Base-by-base conservation (phyloP, 2,329 filamentous ascomycete species). In the Polytolypa hystricis region DNA sequence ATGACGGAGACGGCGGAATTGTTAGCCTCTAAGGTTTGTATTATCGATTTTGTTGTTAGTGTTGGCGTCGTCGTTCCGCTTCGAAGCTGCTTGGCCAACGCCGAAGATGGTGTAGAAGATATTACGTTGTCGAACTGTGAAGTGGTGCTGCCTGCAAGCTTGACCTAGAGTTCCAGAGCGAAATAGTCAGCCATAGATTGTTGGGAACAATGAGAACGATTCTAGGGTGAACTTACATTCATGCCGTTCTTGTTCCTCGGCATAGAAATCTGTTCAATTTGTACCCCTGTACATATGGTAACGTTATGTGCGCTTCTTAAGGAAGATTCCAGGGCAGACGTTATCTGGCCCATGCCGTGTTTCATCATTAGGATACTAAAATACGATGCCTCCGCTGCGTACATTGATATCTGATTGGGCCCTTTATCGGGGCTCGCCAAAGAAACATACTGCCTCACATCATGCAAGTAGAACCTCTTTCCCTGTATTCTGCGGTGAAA, bases 1-100 rank as follows among this genome's bases (percentile, higher is more conserved):
- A 87, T 87, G 47, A 95, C 86, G 20, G 79, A 87, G 19, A 89
- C 81, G 23, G 79, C 74, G 36, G 74, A 70, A 11, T 74, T 72
- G 29, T 70, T 54, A 16, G 47, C 23, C 30, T 49, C 28, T 33
- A 37, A 33, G 53, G n/a, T n/a, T n/a, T n/a, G n/a, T n/a, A n/a
- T n/a, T n/a, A n/a, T n/a, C n/a, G n/a, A n/a, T n/a, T n/a, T n/a
- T n/a, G n/a, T n/a, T n/a, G n/a, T n/a, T n/a, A n/a, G n/a, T n/a
- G n/a, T n/a, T n/a, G n/a, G n/a, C n/a, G n/a, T n/a, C n/a, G n/a
- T n/a, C n/a, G n/a, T n/a, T n/a, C n/a, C n/a, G n/a, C n/a, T n/a
- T n/a, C n/a, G n/a, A n/a, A 33, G 37, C 40, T 37, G 40, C 10
- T 41, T 28, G 3, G 40, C 38, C 9, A 52, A 40, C 25, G 37